phyloP scores from a whole-genome alignment of 2,329 filamentous ascomycete genomes.

The Botrytis porri region DNA sequence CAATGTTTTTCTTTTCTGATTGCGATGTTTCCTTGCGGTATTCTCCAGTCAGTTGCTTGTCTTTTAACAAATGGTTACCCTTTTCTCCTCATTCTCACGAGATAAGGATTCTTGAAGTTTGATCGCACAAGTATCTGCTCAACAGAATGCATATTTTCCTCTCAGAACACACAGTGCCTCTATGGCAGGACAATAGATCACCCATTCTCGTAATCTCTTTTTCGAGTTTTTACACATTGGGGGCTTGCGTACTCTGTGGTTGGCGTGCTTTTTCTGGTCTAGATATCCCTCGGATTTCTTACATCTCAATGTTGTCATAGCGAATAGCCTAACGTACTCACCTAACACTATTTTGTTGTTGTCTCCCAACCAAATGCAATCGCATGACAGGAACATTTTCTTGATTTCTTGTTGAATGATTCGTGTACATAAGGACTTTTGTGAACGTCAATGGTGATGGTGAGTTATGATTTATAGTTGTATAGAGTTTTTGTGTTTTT shows the following conservation, averaged over 20 bases:
- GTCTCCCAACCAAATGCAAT: constrained; percentile 9
- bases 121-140: constrained; percentile 36
- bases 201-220: constrained; percentile 26
- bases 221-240: constrained; percentile 31
- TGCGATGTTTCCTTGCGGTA: constrained; percentile 30
- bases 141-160: constrained; percentile 34
- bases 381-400: not conserved
- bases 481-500: not conserved
- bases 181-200: constrained; percentile 33
- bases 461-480: not conserved
- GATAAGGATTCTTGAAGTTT: constrained; percentile 31
- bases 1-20: constrained; percentile 40
- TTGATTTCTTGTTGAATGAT: not conserved
- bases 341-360: constrained; percentile 10
- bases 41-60: constrained; percentile 18
- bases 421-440: not conserved
- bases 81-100: constrained; percentile 29
- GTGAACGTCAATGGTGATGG: not conserved
- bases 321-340: constrained; percentile 16
- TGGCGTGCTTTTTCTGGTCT: constrained; percentile 32
- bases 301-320: constrained; percentile 17
- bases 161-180: constrained; percentile 31
- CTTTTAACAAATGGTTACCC: constrained; percentile 22
- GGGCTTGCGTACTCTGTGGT: constrained; percentile 28
- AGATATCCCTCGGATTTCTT: constrained; percentile 33